Conservation (phyloP, 129 eudicot species). For the Flaveria sonorensis region DNA sequence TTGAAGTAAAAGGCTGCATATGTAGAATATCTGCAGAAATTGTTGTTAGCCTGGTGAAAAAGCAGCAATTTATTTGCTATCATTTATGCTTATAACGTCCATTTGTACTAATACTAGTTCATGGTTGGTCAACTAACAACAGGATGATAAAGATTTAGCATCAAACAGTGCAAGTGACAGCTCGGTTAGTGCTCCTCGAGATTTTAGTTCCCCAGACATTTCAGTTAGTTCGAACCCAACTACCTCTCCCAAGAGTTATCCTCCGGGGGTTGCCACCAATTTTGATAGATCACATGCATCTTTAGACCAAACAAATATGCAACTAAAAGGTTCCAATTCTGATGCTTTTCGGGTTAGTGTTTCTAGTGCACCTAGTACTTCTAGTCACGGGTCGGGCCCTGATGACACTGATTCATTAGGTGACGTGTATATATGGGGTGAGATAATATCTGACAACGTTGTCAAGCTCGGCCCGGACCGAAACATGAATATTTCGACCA, state of each 20-base stretch:
- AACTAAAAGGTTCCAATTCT: constrained; percentile 73
- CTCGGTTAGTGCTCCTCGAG: constrained; percentile 61
- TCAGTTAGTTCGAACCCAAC: constrained; percentile 54
- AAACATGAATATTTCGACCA: constrained; percentile 43
- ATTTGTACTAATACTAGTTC: constrained; percentile 3
- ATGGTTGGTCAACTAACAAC: constrained; percentile 28
- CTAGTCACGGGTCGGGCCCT: constrained; percentile 87
- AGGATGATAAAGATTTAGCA: constrained; percentile 78
- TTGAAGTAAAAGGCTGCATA: not conserved
- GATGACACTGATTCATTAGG: constrained; percentile 90
- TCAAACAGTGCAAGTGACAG: constrained; percentile 76
- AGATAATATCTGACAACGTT: constrained; percentile 69
- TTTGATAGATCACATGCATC: constrained; percentile 71
- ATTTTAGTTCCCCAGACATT: constrained; percentile 67
- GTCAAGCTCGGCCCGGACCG: constrained; percentile 62
- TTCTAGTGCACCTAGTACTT: constrained; percentile 93
- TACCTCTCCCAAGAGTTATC: constrained; percentile 64
- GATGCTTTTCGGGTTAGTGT: constrained; percentile 91
- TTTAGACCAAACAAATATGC: constrained; percentile 78
- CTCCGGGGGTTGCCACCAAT: constrained; percentile 42
- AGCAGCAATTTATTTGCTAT: constrained; percentile 8
- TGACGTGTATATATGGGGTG: constrained; percentile 97
- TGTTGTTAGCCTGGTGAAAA: constrained; percentile 11
- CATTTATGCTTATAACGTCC: not conserved
- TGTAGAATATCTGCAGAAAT: not conserved